phyloP scores from a whole-genome alignment of 2,329 filamentous ascomycete genomes.

The Talaromyces atroroseus region DNA sequence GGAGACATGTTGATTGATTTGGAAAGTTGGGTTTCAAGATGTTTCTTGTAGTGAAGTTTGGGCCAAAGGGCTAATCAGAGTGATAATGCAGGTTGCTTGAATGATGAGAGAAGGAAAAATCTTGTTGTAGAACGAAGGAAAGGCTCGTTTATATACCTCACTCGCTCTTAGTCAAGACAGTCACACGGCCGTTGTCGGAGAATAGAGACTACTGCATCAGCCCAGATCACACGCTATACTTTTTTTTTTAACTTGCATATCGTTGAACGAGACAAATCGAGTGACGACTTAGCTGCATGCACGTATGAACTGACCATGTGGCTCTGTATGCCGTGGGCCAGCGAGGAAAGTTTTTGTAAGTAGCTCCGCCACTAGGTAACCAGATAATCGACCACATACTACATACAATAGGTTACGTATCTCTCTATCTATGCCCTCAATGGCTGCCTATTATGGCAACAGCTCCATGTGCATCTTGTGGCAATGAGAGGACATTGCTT shows the following conservation, averaged over 20 bases:
- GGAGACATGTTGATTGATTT: conserved; percentile 33
- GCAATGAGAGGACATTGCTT: neutral
- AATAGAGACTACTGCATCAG: neutral
- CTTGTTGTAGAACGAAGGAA: neutral
- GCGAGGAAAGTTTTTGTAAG: neutral
- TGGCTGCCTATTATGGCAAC: neutral
- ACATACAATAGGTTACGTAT: too few species aligned
- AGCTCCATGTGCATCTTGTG: neutral
- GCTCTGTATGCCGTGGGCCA: neutral
- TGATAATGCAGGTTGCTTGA: neutral
- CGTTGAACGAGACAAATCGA: neutral
- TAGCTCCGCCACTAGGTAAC: neutral
- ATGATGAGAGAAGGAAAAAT: neutral
- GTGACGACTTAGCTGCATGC: neutral
- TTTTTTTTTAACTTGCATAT: neutral
- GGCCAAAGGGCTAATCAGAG: neutral
- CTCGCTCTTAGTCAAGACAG: neutral
- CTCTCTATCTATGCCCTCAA: neutral
- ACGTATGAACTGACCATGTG: conserved; percentile 5
- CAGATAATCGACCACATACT: neutral
- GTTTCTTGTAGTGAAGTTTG: neutral
- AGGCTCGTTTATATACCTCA: neutral
- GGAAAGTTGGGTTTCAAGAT: neutral
- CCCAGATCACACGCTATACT: neutral
- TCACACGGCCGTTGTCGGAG: neutral